Base-by-base conservation (phyloP, 169 alveolate species). In the Plasmodium coatneyi region DNA sequence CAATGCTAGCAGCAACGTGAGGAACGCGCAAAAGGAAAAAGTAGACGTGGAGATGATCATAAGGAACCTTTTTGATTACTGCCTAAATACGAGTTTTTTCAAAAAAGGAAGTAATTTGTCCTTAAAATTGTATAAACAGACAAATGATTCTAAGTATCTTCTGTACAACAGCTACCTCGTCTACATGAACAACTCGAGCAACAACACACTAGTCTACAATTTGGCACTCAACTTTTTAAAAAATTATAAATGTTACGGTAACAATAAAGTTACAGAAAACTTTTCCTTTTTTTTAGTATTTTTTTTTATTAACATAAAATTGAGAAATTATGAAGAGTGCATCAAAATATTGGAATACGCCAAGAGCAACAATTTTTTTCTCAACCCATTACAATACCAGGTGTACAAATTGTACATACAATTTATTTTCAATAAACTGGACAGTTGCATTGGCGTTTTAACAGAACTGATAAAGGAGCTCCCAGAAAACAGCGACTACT, bases 281-380 rank as follows among this genome's bases (percentile, higher is more conserved):
- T 86, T 86, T 76, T 86, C 93, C 16, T 86, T 86, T 74, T 86
- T 86, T 86, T 34, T 86, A 34, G 80, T 86, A 6, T 54, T 86
- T 10, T 86, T 32, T 76, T 86, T 86, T 70, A 30, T 66, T 74
- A 86, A 86, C 32, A 86, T 86, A 52, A 86, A 86, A 86, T 46
- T 74, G 52, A 86, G 93, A 76, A 86, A 86, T 52, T 86, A 49
- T 72, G 66, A 86, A 19, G 93, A 86, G 66, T 86, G 93, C n/a
- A 6, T 86, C 12, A 54, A 76, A 25, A 86, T 86, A 52, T 6
- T 19, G 28, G 93, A 86, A 72, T 86, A 86, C 80, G 78, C 93
- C 28, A 34, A 86, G 43, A 30, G 60, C 16, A 86, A 86, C 43
- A 19, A 86, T 76, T 86, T 74, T 28, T 86, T 74, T 34, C 46